Base-by-base conservation (phyloP, 1,284 basidiomycete genomes). In the Xerocomus nothofagi region DNA sequence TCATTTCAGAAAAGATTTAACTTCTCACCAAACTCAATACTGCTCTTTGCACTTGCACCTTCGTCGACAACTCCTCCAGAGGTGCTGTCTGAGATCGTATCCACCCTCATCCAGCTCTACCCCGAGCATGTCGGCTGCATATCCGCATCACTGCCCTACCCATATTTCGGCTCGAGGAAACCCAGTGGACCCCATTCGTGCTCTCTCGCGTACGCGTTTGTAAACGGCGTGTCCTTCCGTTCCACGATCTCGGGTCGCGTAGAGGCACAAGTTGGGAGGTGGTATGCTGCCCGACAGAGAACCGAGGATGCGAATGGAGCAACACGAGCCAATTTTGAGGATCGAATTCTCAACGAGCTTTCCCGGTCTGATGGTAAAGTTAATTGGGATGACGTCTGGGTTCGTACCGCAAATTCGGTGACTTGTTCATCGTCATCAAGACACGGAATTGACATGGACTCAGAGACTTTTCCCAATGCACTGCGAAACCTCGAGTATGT, bases 241-340 rank as follows among this genome's bases (percentile, higher is more conserved):
- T 88, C 85, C 6, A 75, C 73, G 0, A 77, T 88, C 43, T 75
- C 78, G 0, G 85, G 87, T 9, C 70, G 70, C 38, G 66, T 69
- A 23, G 69, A 76, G n/a, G 66, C 75, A 2, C 81, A 86, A 55
- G 85, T 89, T 7, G 87, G 87, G 20, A 72, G 84, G 38, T 82
- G 82, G 82, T 80, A 84, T 60, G 73, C 82, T 18, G 75, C 79
- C 42, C 65, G 74, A 47, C 55, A 51, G 47, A 63, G 21, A 38
- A 18, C n/a, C 7, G 32, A 39, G 24, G 37, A 42, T 29, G 14
- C n/a, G 32, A 36, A 30, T 29, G 38, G 20, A 32, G 72, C 72
- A 46, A 69, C 59, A 39, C 58, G 56, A 10, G 36, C 23, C 11
- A 32, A 51, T 15, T 38, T 49, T 6, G 60, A 67, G 4, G 52